Evolutionary conservation across 176 grass and related monocot genomes (phyloP).

Genomic region (Metroxylon sagu): DNA sequence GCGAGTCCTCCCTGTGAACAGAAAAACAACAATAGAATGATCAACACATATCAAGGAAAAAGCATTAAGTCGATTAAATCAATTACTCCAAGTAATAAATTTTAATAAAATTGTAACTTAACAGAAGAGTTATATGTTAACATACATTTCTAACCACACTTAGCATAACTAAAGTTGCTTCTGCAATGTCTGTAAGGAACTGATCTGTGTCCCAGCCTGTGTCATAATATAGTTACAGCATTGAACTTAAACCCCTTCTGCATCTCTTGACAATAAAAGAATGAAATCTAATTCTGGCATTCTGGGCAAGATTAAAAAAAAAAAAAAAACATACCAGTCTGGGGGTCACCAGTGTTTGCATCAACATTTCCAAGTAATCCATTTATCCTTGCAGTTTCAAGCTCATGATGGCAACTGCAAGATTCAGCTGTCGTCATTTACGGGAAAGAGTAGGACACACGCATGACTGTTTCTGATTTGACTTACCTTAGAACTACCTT

Average conservation of each 20-base stretch:
- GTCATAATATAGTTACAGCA: neutral
- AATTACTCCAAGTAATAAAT: too few species aligned
- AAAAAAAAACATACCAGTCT: conserved; percentile 53
- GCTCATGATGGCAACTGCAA: conserved; percentile 92
- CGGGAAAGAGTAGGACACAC: neutral
- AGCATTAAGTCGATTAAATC: too few species aligned
- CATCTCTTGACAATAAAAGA: too few species aligned
- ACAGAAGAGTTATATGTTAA: conserved; percentile 1
- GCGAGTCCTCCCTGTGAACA: conserved; percentile 72
- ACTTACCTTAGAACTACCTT: too few species aligned
- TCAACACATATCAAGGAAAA: too few species aligned
- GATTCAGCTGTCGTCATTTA: conserved; percentile 5
- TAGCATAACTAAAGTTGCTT: conserved; percentile 86
- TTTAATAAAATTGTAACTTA: too few species aligned
- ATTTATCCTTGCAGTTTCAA: conserved; percentile 91
- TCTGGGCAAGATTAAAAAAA: neutral
- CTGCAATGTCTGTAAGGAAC: conserved; percentile 89
- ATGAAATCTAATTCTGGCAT: too few species aligned
- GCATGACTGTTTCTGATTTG: neutral
- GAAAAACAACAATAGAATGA: neutral
- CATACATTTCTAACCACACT: conserved; percentile 99
- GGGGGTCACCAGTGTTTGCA: conserved; percentile 89
- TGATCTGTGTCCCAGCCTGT: conserved; percentile 98
- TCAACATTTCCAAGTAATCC: conserved; percentile 84
- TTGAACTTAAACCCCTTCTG: neutral